Conservation (phyloP, 768 basidiomycete species). For the Suillus decipiens region DNA sequence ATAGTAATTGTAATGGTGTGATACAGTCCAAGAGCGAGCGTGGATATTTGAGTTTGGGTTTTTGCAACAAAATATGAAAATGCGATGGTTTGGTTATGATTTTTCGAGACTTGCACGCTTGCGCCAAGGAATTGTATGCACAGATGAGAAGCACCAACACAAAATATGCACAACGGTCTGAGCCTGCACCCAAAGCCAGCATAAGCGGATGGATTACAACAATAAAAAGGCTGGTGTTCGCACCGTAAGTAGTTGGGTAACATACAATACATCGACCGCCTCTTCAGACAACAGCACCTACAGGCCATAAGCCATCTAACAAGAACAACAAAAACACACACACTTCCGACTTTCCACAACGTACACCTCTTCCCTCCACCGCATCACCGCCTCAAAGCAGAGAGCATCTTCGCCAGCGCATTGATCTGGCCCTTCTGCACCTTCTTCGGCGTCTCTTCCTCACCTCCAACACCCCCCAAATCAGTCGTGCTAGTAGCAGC, state of each 20-base stretch:
- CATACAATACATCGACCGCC: slow-evolving; percentile 52
- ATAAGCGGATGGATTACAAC: slow-evolving; percentile 27
- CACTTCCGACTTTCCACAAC: slow-evolving; percentile 8
- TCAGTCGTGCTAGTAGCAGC: slow-evolving; percentile 79
- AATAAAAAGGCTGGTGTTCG: slow-evolving; percentile 30
- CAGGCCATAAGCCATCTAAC: slow-evolving; percentile 11
- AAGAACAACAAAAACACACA: slow-evolving; percentile 6
- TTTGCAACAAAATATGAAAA: not conserved
- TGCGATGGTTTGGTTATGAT: slow-evolving; percentile 8
- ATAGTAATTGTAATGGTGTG: slow-evolving; percentile 1
- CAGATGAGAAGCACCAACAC: not conserved
- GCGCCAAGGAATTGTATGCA: not conserved
- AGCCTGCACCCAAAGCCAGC: slow-evolving; percentile 11
- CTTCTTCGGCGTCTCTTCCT: slow-evolving; percentile 61
- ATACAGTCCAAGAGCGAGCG: slow-evolving; percentile 2
- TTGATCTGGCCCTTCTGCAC: slow-evolving; percentile 90
- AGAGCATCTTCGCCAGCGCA: slow-evolving; percentile 90
- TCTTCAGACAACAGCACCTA: slow-evolving; percentile 30
- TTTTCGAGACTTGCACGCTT: slow-evolving; percentile 15
- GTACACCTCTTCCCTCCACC: not conserved
- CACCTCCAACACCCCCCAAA: slow-evolving; percentile 48
- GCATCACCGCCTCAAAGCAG: slow-evolving; percentile 66
- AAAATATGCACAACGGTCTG: slow-evolving; percentile 2
- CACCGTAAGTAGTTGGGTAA: slow-evolving; percentile 47
- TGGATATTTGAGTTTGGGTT: not conserved